phyloP scores from a whole-genome alignment of 2,329 filamentous ascomycete genomes.

The Xylariaceae sp. region DNA sequence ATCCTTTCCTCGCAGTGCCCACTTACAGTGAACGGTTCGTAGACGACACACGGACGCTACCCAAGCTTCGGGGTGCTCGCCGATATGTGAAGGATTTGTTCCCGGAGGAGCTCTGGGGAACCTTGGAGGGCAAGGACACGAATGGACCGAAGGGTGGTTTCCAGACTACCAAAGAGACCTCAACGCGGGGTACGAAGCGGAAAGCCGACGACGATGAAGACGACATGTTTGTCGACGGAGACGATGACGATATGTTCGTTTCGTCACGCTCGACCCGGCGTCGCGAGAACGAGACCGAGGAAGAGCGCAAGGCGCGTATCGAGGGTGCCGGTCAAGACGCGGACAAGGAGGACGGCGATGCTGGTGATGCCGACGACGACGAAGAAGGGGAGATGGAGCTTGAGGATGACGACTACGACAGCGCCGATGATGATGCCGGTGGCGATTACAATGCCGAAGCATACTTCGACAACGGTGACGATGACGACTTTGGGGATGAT shows the following conservation, averaged over 20 bases:
- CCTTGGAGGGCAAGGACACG: conserved; percentile 45
- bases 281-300: conserved; percentile 31
- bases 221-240: conserved; percentile 29
- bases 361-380: conserved; percentile 39
- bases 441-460: conserved; percentile 58
- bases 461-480: conserved; percentile 55
- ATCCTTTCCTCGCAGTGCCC: conserved; percentile 55
- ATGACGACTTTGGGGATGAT: conserved; percentile 47
- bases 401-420: conserved; percentile 44
- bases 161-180: conserved; percentile 29
- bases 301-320: conserved; percentile 32
- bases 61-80: conserved; percentile 44
- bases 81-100: conserved; percentile 49
- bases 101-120: conserved; percentile 51
- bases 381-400: conserved; percentile 42
- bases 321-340: conserved; percentile 29
- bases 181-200: conserved; percentile 32
- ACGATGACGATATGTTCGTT: conserved; percentile 22
- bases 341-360: conserved; percentile 34
- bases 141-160: conserved; percentile 28
- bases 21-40: conserved; percentile 53
- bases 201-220: conserved; percentile 45
- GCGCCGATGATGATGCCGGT: conserved; percentile 51
- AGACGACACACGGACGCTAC: conserved; percentile 47
- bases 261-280: conserved; percentile 13